These are phyloP conservation scores for Forsythia suspensa DNA, from an alignment of 257 asterid species.

Conservation along the genomic window DNA sequence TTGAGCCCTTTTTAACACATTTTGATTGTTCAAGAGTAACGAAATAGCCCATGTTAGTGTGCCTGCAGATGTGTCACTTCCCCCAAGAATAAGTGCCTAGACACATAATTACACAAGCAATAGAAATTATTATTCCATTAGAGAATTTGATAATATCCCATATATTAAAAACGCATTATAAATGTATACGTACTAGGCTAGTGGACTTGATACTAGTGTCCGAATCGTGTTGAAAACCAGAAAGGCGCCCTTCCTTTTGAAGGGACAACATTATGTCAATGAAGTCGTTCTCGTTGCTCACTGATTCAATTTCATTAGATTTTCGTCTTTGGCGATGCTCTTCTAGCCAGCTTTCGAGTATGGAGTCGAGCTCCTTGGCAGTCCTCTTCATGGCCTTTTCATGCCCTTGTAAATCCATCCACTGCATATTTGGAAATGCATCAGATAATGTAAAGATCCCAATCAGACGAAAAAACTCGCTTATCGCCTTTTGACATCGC, in stretches of 20 bases:
- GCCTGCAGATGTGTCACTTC: constrained; percentile 20
- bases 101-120: background rate
- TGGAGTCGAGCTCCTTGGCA: constrained; percentile 21
- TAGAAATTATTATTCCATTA: background rate
- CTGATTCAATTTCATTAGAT: background rate
- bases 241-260: background rate
- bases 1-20: constrained; percentile 22
- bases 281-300: constrained; percentile 7
- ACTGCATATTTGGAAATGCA: constrained; percentile 22
- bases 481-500: constrained; percentile 7
- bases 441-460: constrained; percentile 22
- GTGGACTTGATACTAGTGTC: constrained; percentile 22
- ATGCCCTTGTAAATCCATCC: constrained; percentile 21
- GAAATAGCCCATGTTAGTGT: constrained; percentile 32
- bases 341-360: constrained; percentile 22
- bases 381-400: constrained; percentile 27
- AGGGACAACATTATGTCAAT: constrained; percentile 22
- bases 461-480: constrained; percentile 5
- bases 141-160: no score
- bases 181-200: constrained; percentile 4
- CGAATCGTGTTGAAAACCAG: constrained; percentile 15
- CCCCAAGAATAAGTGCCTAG: constrained; percentile 17
- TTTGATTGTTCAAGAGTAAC: constrained; percentile 16
- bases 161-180: no score
- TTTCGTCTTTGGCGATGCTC: constrained; percentile 9